phyloP scores from a whole-genome alignment of 2,329 filamentous ascomycete genomes.

The Botryotinia narcissicola region DNA sequence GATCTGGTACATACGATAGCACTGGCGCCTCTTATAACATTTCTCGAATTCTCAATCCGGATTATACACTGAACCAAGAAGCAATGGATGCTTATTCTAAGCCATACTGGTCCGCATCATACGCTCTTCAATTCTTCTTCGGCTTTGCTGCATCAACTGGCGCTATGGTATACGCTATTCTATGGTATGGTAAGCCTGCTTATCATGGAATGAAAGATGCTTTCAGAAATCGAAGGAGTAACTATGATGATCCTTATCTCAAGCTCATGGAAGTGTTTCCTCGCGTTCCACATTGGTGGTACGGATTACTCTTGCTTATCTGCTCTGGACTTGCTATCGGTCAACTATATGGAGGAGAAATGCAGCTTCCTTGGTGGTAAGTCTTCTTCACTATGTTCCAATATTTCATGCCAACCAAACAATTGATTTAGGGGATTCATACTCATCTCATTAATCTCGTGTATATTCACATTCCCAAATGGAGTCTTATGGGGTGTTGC shows the following conservation, averaged over 20 bases:
- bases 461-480: constrained; percentile 34
- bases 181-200: constrained; percentile 43
- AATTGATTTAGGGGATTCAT: constrained; percentile 27
- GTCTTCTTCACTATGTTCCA: neutral
- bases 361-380: constrained; percentile 40
- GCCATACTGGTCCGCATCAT: constrained; percentile 40
- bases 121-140: constrained; percentile 45
- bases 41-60: constrained; percentile 56
- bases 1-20: constrained; percentile 58
- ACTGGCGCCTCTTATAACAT: constrained; percentile 64
- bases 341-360: constrained; percentile 56
- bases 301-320: constrained; percentile 44
- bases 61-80: constrained; percentile 29
- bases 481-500: constrained; percentile 45
- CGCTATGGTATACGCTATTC: constrained; percentile 44
- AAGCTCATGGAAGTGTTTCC: constrained; percentile 48
- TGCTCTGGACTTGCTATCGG: constrained; percentile 45
- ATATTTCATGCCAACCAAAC: neutral
- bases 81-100: constrained; percentile 14
- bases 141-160: constrained; percentile 45
- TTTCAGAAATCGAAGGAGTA: constrained; percentile 18
- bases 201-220: constrained; percentile 37
- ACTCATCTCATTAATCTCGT: constrained; percentile 32
- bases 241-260: constrained; percentile 44
- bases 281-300: constrained; percentile 59